Conservation (phyloP, 2,329 filamentous ascomycete species). For the Ceratocystis huliohia region DNA sequence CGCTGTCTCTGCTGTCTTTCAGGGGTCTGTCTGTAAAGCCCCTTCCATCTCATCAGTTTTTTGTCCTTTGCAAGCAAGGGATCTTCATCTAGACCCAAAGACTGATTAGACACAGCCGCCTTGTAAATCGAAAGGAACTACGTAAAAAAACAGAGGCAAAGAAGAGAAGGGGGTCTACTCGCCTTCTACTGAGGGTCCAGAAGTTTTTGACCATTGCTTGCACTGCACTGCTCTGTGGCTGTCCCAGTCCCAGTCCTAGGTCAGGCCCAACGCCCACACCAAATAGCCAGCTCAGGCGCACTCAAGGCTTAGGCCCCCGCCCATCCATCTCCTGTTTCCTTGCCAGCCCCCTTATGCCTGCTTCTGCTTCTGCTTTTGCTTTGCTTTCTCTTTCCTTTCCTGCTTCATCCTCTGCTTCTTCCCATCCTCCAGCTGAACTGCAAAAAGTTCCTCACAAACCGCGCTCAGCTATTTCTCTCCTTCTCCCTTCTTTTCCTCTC, state of each 20-base stretch:
- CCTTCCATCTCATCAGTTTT: neutral
- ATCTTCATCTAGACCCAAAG: neutral
- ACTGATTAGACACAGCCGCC: constrained; percentile 5
- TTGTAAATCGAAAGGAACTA: neutral
- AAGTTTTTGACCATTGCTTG: constrained; percentile 4
- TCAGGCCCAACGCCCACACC: constrained; percentile 12
- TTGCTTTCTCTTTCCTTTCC: constrained; percentile 14
- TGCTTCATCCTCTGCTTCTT: neutral
- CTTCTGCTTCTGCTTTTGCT: constrained; percentile 10
- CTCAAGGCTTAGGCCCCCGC: neutral
- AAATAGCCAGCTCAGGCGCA: neutral
- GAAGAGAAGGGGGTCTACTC: neutral
- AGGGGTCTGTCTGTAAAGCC: neutral
- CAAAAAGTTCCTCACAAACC: constrained; percentile 5
- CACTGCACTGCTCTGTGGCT: neutral
- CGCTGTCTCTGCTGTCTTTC: neutral
- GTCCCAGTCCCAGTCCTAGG: neutral
- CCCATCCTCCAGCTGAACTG: neutral
- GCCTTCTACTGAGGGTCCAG: neutral
- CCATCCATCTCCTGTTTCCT: constrained; percentile 11
- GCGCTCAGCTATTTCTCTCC: constrained; percentile 5
- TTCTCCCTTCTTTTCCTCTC: neutral
- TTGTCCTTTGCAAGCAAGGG: neutral
- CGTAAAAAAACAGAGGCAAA: neutral
- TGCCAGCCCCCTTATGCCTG: constrained; percentile 19